Base-by-base conservation (phyloP, 1,284 basidiomycete species). In the Flammula alnicola region DNA sequence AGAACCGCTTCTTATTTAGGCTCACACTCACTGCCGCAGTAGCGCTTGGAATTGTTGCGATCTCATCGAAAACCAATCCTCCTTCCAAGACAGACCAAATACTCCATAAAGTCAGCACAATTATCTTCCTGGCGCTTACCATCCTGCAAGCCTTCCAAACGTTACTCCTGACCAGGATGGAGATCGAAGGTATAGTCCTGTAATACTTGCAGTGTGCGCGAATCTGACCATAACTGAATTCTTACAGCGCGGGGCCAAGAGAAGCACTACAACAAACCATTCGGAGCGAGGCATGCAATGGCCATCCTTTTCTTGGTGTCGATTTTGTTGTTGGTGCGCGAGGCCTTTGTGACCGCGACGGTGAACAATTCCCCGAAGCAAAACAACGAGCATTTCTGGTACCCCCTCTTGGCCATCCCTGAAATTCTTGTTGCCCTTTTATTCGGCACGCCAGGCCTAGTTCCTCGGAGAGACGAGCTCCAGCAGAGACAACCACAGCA, bases 41-140 rank as follows among this genome's bases (percentile, higher is more conserved):
- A 25, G 59, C 59, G 0, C 47, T 78, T 10, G 74, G 77, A 1
- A 73, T 78, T 22, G 60, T 63, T 8, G 72, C 72, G 5, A 73
- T 71, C 4, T 58, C 64, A 2, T 50, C 56, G 1, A 14, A 14
- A 4, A 16, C 11, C 9, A 49, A 17, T 5, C 17, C 12, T 11
- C 6, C 22, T 22, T 16, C 32, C 0, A 31, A 27, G 30, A 42
- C 33, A 2, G 23, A 41, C n/a, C 43, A 23, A 14, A 17, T 44
- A 9, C 39, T 54, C 16, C 56, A 52, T 22, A 45, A 55, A 46
- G 49, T 44, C 12, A 57, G 77, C 61, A 63, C 68, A 10, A 64
- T 70, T 40, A 66, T 81, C n/a, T 80, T 80, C 66, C 65, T 80
- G 20, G 63, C 66, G 16, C 65, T 80, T 16, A 72, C 70, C 29